Conservation (phyloP, 1,284 basidiomycete genomes). For the Thecaphora thlaspeos region DNA sequence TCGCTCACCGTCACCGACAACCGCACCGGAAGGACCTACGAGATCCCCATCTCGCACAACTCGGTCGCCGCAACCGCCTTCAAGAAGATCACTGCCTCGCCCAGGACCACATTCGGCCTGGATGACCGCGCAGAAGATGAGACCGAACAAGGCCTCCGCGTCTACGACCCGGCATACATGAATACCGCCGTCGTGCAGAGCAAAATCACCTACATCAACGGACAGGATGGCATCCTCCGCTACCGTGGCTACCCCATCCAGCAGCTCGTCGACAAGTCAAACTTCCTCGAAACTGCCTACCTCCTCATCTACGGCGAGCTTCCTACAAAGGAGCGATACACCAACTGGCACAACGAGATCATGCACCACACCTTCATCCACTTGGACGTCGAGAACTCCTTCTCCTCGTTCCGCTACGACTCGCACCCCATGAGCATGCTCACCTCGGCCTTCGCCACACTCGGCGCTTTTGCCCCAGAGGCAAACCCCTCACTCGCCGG, state of each 20-base stretch:
- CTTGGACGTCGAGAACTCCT: constrained; percentile 72
- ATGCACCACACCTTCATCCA: constrained; percentile 76
- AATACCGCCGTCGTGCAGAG: constrained; percentile 82
- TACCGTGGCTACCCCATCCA: constrained; percentile 80
- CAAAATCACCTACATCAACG: constrained; percentile 82
- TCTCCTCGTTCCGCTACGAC: constrained; percentile 72
- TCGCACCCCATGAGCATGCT: constrained; percentile 85
- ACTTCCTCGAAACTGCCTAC: constrained; percentile 77
- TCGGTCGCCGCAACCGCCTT: constrained; percentile 68
- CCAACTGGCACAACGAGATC: constrained; percentile 72
- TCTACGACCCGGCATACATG: constrained; percentile 58
- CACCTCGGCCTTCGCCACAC: constrained; percentile 76
- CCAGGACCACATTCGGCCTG: constrained; percentile 15
- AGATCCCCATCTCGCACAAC: constrained; percentile 62
- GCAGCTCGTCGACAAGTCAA: constrained; percentile 73
- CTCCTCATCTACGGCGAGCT: constrained; percentile 70
- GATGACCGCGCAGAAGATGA: constrained; percentile 69
- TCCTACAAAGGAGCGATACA: too few species aligned
- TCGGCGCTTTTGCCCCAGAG: constrained; percentile 72
- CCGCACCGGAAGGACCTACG: constrained; percentile 75
- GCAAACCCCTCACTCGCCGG: constrained; percentile 63
- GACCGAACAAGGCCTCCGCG: constrained; percentile 32
- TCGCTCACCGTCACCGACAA: constrained; percentile 74
- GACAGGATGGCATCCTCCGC: constrained; percentile 19
- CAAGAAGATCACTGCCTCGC: constrained; percentile 67